Evolutionary conservation across 148 eudicot species (phyloP), one percentile per base, ranked within the genome.

Genomic region (Pouteria glomerata): DNA sequence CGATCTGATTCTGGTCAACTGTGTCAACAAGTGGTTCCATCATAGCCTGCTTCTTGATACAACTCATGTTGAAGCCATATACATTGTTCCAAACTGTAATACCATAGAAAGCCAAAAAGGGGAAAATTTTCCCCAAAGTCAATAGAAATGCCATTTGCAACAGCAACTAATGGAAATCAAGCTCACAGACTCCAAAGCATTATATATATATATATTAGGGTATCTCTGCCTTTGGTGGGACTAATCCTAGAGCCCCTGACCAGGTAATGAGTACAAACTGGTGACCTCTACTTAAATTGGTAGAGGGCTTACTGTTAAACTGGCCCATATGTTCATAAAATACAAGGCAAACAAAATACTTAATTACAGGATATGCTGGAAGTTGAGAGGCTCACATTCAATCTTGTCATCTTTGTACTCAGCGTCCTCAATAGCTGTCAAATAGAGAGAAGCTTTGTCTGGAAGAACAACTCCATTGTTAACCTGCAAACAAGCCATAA

Each of bases 341-440:
- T 33, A 21, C 59, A 13, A 7, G 6, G 51, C 29, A 39, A 21
- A 55, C 2, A 34, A 5, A 55, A 1, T 23, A n/a, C 51, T 35
- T 69, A 34, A 68, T 5, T 53, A 42, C 61, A 69, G 11, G n/a
- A 59, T 61, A 19, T 56, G 69, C 37, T 29, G 56, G 8, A 29
- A 5, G 29, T 24, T 19, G 57, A 67, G 57, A 68, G 67, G 75
- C 92, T 85, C 74, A 95, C 99, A 95, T 77, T 95, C 96, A 83
- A 95, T 92, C 80, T 95, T 95, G 81, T 95, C 97, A 76, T 95
- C 96, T 77, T 95, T 95, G 89, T 95, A 95, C 68, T 92, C 94
- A 21, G 99, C 93, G 79, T 95, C 99, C 77, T 95, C 99, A 75
- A 95, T 95, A 67, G 99, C 99, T 26, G 99, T 95, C 82, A 95